phyloP scores from a whole-genome alignment of 306 rosid species.

The Purshia tridentata region DNA sequence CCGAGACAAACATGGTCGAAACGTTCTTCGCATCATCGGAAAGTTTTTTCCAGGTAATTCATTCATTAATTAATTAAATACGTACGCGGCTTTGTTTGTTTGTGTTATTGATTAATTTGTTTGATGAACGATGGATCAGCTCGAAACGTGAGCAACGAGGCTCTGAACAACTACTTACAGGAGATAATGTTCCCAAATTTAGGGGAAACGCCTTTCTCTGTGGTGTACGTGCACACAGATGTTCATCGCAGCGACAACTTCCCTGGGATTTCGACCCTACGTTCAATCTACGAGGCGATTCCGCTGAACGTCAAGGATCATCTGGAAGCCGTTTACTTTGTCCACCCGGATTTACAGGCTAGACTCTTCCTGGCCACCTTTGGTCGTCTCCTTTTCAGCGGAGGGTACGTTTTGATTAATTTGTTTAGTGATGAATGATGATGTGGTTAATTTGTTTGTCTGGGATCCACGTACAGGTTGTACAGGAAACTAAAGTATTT shows the following conservation, averaged over 20 bases:
- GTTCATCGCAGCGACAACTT: conserved; percentile 30
- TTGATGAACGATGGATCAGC: conserved; percentile 10
- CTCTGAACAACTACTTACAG: conserved; percentile 31
- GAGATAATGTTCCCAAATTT: conserved; percentile 25
- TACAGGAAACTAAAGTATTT: conserved; percentile 34
- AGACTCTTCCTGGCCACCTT: conserved; percentile 41
- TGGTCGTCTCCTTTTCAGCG: conserved; percentile 34
- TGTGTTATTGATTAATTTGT: background rate
- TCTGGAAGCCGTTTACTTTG: conserved; percentile 33
- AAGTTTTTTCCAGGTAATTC: conserved; percentile 34
- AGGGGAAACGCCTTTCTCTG: conserved; percentile 32
- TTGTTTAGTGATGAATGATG: too few species aligned
- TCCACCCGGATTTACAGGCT: conserved; percentile 38
- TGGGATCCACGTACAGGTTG: conserved; percentile 19
- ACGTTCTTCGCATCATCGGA: conserved; percentile 39
- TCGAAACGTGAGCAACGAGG: conserved; percentile 29
- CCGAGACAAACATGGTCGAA: conserved; percentile 32
- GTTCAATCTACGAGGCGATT: conserved; percentile 32
- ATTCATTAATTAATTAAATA: background rate
- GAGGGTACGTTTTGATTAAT: conserved; percentile 21
- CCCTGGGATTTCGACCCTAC: conserved; percentile 34
- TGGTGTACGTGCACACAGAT: conserved; percentile 37
- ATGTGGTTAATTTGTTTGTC: too few species aligned
- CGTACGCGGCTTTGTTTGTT: too few species aligned
- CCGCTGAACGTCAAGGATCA: conserved; percentile 22